Evolutionary conservation across 225 moss, liverwort and hornwort genomes (phyloP).

Genomic region (Rhytidiadelphus loreus): DNA sequence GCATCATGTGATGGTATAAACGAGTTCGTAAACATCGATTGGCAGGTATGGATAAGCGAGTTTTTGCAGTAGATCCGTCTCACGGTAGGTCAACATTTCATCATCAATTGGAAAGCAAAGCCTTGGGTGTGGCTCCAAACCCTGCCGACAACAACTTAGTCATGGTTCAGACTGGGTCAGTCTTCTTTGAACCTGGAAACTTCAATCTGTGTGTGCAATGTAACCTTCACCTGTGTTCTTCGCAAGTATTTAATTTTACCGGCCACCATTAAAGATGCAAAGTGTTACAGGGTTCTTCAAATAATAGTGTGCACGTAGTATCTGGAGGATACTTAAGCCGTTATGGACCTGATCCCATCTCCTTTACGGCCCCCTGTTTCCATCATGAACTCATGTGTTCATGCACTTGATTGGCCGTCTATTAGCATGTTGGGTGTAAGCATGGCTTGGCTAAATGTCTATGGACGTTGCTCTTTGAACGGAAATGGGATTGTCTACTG

Average conservation of each 20-base stretch:
- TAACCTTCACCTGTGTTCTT: neutral
- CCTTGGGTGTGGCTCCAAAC: slow-evolving; percentile 79
- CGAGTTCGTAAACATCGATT: neutral
- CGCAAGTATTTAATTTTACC: neutral
- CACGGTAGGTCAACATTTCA: slow-evolving; percentile 23
- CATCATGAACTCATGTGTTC: neutral
- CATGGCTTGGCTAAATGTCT: neutral
- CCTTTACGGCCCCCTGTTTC: neutral
- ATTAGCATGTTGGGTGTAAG: neutral
- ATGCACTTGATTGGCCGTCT: neutral
- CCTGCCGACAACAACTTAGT: slow-evolving; percentile 77
- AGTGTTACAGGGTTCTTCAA: neutral
- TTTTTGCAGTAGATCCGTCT: slow-evolving; percentile 67
- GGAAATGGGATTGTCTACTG: neutral
- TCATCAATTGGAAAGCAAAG: slow-evolving; percentile 77
- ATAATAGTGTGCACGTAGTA: neutral
- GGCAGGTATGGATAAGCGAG: slow-evolving; percentile 75
- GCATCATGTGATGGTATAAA: neutral
- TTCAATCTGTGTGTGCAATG: neutral
- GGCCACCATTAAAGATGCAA: neutral
- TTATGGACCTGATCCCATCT: neutral
- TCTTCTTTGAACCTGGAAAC: neutral
- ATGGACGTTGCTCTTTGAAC: neutral
- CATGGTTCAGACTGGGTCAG: slow-evolving; percentile 90
- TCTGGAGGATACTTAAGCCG: neutral